Conservation (phyloP, 2,329 filamentous ascomycete species). For the Epichloe hybrida region DNA sequence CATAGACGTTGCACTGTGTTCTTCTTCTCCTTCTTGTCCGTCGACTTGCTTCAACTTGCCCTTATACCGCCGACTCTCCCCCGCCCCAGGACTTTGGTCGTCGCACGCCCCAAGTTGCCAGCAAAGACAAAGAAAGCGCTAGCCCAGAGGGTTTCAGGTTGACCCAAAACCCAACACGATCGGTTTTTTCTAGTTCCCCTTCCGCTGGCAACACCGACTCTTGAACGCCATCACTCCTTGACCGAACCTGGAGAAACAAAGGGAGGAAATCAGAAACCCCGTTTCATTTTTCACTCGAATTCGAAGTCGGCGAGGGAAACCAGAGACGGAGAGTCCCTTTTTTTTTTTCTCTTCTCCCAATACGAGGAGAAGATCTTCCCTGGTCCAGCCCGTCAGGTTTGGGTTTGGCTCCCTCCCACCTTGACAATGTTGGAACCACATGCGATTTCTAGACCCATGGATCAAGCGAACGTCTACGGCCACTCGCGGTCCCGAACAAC, state of each 20-base stretch:
- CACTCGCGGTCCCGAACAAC: constrained; percentile 44
- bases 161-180: background rate
- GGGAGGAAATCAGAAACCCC: background rate
- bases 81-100: too few species aligned
- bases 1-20: too few species aligned
- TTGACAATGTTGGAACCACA: constrained; percentile 20
- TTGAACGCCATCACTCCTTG: background rate
- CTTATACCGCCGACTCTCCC: too few species aligned
- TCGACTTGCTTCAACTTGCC: too few species aligned
- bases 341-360: background rate
- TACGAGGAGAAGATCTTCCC: background rate
- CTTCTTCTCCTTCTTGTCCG: too few species aligned
- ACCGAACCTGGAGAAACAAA: background rate
- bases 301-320: background rate
- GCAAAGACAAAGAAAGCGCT: too few species aligned
- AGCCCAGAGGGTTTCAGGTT: background rate
- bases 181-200: background rate
- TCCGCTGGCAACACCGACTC: background rate
- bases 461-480: constrained; percentile 28
- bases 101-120: too few species aligned
- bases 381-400: background rate
- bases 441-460: constrained; percentile 18
- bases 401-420: background rate
- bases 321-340: background rate
- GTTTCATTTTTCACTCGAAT: background rate